Conservation (phyloP, 768 basidiomycete species). For the Leucosporidium yakuticum region DNA sequence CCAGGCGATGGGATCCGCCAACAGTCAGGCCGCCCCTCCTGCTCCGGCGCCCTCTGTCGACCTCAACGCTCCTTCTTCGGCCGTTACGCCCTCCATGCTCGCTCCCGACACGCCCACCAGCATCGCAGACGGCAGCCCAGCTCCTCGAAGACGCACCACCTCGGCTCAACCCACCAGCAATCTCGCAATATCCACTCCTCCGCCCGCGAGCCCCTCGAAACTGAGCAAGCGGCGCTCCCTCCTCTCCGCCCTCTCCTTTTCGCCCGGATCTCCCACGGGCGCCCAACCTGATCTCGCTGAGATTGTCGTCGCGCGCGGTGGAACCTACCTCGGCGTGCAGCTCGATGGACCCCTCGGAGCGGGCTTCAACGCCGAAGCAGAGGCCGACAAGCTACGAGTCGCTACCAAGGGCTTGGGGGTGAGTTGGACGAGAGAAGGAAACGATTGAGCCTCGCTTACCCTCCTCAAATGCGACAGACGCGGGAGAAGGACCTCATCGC, state of each 20-base stretch:
- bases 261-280: neutral
- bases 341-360: constrained; percentile 19
- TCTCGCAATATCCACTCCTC: neutral
- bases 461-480: neutral
- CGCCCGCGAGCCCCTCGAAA: neutral
- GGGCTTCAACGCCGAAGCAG: constrained; percentile 6
- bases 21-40: neutral
- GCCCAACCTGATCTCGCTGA: constrained; percentile 15
- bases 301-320: constrained; percentile 5
- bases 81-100: neutral
- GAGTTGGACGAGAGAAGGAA: neutral
- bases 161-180: neutral
- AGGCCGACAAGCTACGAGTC: neutral
- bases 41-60: neutral
- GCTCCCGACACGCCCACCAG: neutral
- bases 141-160: constrained; percentile 4
- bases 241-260: constrained; percentile 4
- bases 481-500: constrained; percentile 14
- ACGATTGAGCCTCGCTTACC: neutral
- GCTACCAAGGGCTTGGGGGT: constrained; percentile 4
- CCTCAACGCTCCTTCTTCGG: neutral
- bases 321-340: constrained; percentile 24
- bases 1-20: neutral
- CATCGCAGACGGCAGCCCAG: constrained; percentile 15
- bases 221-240: constrained; percentile 7